Percentiles rank a stretch among this genome's conserved stretches.
These are phyloP conservation scores for Pontederia paniculata DNA, from an alignment of 176 grass and related monocot genomes.

Conservation along the genomic window DNA sequence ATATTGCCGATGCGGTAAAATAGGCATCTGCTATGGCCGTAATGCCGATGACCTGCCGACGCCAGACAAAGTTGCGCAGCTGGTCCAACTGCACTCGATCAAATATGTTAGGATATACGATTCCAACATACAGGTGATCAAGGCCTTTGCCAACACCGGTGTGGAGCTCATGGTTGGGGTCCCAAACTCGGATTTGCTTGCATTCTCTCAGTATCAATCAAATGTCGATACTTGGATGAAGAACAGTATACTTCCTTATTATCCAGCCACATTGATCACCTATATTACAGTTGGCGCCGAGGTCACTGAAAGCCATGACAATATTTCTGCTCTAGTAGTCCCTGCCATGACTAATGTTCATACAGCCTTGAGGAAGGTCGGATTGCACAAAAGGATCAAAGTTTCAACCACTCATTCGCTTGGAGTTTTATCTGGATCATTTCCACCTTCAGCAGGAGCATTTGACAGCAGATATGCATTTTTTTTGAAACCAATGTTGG, in stretches of 20 bases:
- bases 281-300: constrained; percentile 91
- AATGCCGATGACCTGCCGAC: constrained; percentile 90
- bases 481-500: constrained; percentile 89
- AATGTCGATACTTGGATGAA: constrained; percentile 96
- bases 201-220: constrained; percentile 97
- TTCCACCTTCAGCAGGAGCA: constrained; percentile 80
- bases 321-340: constrained; percentile 59
- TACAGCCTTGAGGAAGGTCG: constrained; percentile 63
- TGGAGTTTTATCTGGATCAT: constrained; percentile 67
- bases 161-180: constrained; percentile 92
- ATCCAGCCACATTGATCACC: constrained; percentile 69
- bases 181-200: constrained; percentile 87
- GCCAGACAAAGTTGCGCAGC: constrained; percentile 68
- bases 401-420: constrained; percentile 93
- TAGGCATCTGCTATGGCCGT: constrained; percentile 84
- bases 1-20: constrained; percentile 46
- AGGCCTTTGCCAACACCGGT: constrained; percentile 83
- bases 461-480: constrained; percentile 86
- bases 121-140: constrained; percentile 81
- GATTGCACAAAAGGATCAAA: constrained; percentile 87
- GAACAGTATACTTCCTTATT: constrained; percentile 89
- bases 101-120: constrained; percentile 94
- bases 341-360: constrained; percentile 88
- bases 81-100: constrained; percentile 61
- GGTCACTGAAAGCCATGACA: constrained; percentile 62